phyloP scores from a whole-genome alignment of 371 early-diverging fungal species.

The Mortierella sp. region DNA sequence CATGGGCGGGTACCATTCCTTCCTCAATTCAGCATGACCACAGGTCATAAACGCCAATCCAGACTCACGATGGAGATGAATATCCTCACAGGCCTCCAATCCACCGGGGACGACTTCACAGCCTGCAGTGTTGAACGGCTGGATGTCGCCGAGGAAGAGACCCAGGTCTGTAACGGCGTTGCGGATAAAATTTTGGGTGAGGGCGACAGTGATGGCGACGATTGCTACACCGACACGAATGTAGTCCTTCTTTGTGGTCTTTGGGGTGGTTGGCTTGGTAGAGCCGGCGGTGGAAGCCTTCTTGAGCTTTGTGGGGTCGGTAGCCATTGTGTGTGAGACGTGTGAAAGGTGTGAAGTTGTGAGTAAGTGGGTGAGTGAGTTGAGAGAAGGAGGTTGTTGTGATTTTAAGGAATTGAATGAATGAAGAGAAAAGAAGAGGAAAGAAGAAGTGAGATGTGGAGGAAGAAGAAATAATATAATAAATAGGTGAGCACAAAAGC shows the following conservation, averaged over 20 bases:
- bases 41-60: conserved; percentile 67
- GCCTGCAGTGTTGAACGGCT: conserved; percentile 31
- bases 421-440: no score
- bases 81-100: conserved; percentile 65
- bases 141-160: conserved; percentile 24
- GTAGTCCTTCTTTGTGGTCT: background rate
- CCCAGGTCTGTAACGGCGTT: conserved; percentile 25
- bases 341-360: background rate
- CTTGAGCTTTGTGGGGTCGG: background rate
- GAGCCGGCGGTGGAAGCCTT: background rate
- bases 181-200: conserved; percentile 29
- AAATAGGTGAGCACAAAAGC: no score
- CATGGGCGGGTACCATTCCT: conserved; percentile 61
- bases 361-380: background rate
- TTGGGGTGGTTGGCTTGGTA: background rate
- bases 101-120: conserved; percentile 44
- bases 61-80: conserved; percentile 61
- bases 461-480: no score
- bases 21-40: conserved; percentile 56
- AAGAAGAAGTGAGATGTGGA: no score
- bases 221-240: conserved; percentile 10
- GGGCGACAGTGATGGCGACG: conserved; percentile 21
- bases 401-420: background rate
- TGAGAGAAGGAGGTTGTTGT: background rate
- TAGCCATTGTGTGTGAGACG: background rate